A percentile compares a stretch with the other conserved stretches of the same genome.
Conservation (phyloP, 2,329 filamentous ascomycete genomes). For the Exserohilum rostratum region DNA sequence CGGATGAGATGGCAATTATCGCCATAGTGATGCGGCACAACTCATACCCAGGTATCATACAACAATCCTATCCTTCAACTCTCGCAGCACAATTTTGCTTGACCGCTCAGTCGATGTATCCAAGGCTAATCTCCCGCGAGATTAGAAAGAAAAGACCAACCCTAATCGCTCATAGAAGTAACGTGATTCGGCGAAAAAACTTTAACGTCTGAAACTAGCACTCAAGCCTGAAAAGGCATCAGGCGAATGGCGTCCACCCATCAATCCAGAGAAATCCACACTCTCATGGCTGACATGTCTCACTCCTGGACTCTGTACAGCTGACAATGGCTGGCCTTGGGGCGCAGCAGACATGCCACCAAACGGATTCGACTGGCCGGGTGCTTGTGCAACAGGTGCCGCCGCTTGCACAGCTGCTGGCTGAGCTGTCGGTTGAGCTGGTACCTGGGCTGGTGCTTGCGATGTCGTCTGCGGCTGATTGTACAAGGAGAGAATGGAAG, state of each 20-base stretch:
- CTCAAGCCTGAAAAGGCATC: conserved; percentile 81
- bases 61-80: conserved; percentile 3
- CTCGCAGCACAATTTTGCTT: not conserved
- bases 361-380: conserved; percentile 65
- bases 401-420: conserved; percentile 34
- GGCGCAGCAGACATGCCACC: conserved; percentile 25
- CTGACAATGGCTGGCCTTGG: conserved; percentile 30
- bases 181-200: not conserved
- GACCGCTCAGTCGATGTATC: conserved; percentile 2
- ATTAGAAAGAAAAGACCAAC: not conserved
- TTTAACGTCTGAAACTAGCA: conserved; percentile 53
- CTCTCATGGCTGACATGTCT: conserved; percentile 71
- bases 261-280: conserved; percentile 66
- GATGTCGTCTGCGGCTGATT: conserved; percentile 64
- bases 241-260: conserved; percentile 74
- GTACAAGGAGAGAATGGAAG: conserved; percentile 76
- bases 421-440: conserved; percentile 27
- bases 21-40: conserved; percentile 5
- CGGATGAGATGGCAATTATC: conserved; percentile 8
- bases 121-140: conserved; percentile 1
- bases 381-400: conserved; percentile 24
- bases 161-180: not conserved
- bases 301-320: conserved; percentile 27
- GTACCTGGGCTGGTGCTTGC: conserved; percentile 48
- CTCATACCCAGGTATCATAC: conserved; percentile 16